phyloP scores from a whole-genome alignment of 2,329 filamentous ascomycete genomes.

The Dryadomyces quercus-mongolicae region DNA sequence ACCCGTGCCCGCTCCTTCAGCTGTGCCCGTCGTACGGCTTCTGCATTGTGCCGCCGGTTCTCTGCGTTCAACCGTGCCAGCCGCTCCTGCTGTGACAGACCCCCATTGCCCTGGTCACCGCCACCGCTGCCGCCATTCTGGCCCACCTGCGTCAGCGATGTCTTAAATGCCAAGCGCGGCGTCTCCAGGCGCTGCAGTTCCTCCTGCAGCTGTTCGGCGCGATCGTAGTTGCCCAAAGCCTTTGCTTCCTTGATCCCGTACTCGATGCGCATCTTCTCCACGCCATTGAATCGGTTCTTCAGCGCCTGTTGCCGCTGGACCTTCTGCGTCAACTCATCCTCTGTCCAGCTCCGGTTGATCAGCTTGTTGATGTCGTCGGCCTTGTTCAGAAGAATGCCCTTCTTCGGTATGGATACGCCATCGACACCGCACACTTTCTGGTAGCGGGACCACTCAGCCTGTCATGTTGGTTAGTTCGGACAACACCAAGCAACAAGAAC shows the following conservation, averaged over 20 bases:
- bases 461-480: not conserved
- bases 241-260: slow-evolving; percentile 56
- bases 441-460: slow-evolving; percentile 74
- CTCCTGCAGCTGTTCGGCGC: slow-evolving; percentile 40
- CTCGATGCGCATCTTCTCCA: slow-evolving; percentile 55
- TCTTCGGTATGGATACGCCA: slow-evolving; percentile 61
- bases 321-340: slow-evolving; percentile 69
- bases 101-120: slow-evolving; percentile 18
- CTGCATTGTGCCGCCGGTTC: slow-evolving; percentile 75
- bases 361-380: slow-evolving; percentile 70
- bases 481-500: not conserved
- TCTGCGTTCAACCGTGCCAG: slow-evolving; percentile 72
- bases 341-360: slow-evolving; percentile 70
- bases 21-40: slow-evolving; percentile 83
- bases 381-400: slow-evolving; percentile 55
- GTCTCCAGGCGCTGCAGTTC: slow-evolving; percentile 51
- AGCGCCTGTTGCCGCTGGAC: slow-evolving; percentile 59
- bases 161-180: slow-evolving; percentile 63
- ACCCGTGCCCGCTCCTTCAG: slow-evolving; percentile 61
- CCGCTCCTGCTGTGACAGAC: slow-evolving; percentile 61
- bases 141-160: slow-evolving; percentile 36
- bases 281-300: slow-evolving; percentile 51
- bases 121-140: slow-evolving; percentile 23
- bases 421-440: slow-evolving; percentile 63
- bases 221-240: slow-evolving; percentile 48